Percentiles rank a stretch among this genome's conserved stretches.
phyloP scores from a whole-genome alignment of 2,329 filamentous ascomycete genomes.

The Lachnellula hyalina region DNA sequence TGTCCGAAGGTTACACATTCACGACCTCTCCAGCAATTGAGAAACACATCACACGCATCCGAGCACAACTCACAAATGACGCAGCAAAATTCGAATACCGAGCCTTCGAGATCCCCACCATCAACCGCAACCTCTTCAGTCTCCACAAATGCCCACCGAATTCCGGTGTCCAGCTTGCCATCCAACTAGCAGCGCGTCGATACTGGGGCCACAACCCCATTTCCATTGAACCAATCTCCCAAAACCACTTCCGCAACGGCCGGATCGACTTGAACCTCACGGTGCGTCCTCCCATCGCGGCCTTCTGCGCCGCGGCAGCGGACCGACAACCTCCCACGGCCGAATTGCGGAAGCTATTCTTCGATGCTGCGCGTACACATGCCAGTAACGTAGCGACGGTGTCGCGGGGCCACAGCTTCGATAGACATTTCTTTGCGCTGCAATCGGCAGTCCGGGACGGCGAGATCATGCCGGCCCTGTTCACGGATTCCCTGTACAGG shows the following conservation, averaged over 20 bases:
- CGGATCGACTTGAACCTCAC: not conserved
- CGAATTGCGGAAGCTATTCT: not conserved
- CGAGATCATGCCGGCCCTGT: not conserved
- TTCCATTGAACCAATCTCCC: not conserved
- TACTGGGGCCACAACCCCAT: not conserved
- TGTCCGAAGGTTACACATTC: not conserved
- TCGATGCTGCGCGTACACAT: not conserved
- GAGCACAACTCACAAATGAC: not conserved
- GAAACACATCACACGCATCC: not conserved
- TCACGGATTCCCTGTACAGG: not conserved
- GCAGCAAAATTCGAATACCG: not conserved
- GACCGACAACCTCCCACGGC: not conserved
- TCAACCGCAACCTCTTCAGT: not conserved
- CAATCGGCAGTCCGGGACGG: not conserved
- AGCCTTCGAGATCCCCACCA: not conserved
- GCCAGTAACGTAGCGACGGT: not conserved
- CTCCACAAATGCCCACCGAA: constrained; percentile 2
- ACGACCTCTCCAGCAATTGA: not conserved
- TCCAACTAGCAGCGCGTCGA: constrained; percentile 4
- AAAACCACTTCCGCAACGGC: constrained; percentile 1
- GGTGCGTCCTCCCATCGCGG: not conserved
- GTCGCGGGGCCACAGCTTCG: not conserved
- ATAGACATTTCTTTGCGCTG: not conserved
- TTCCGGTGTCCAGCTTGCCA: not conserved
- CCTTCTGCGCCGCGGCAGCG: not conserved